phyloP scores from a whole-genome alignment of 805 yeast species.

The Hermanozyma aechmeae region DNA sequence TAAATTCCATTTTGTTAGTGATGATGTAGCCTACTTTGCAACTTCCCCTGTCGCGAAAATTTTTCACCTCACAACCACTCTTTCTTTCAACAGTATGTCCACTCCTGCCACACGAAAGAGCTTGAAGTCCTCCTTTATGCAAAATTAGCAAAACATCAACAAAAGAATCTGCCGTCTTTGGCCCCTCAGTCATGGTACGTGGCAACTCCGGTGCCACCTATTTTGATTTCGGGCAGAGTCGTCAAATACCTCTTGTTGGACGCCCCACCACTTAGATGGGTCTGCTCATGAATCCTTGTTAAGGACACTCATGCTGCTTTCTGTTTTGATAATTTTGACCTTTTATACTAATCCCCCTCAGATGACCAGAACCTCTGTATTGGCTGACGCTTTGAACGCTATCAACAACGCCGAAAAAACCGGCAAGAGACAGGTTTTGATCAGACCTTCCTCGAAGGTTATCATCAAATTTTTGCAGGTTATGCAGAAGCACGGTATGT shows the following conservation, averaged over 20 bases:
- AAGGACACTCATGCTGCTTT: conserved; percentile 16
- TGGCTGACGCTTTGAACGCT: conserved; percentile 27
- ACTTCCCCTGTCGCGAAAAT: no score
- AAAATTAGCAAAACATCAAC: conserved; percentile 12
- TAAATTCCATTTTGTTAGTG: no score
- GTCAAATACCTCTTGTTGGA: conserved; percentile 6
- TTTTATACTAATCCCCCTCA: conserved; percentile 9
- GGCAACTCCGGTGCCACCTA: no score
- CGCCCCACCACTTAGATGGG: conserved; percentile 1
- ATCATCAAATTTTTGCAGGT: conserved; percentile 23
- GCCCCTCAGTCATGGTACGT: not conserved
- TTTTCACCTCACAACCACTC: conserved; percentile 1
- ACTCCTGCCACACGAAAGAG: conserved; percentile 1
- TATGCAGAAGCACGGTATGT: conserved; percentile 23
- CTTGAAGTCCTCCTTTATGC: conserved; percentile 1
- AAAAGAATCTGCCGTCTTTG: conserved; percentile 10
- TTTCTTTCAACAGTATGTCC: no score
- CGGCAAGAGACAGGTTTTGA: conserved; percentile 27
- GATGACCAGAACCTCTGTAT: conserved; percentile 27
- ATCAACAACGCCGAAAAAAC: conserved; percentile 29
- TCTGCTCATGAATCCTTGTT: conserved; percentile 13
- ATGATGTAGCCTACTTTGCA: no score
- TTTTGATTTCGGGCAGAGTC: conserved; percentile 3
- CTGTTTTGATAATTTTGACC: conserved; percentile 11
- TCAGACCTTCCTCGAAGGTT: conserved; percentile 27